phyloP scores from a whole-genome alignment of 1,139 yeast species.

The Pneumocystis jirovecii region DNA sequence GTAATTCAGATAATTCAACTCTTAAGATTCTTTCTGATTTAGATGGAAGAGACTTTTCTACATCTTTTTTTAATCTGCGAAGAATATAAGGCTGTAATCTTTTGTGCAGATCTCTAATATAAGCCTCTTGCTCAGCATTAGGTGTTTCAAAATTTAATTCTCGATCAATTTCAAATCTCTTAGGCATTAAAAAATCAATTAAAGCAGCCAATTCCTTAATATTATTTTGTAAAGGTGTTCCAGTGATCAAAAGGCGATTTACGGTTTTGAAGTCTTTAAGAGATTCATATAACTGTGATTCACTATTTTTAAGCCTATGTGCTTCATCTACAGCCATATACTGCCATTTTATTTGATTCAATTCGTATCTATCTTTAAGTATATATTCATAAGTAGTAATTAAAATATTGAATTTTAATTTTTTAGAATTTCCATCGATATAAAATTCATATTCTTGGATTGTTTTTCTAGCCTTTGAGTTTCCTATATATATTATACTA shows the following conservation, averaged over 20 bases:
- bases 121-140: conserved; percentile 70
- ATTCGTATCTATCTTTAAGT: conserved; percentile 65
- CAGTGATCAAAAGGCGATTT: conserved; percentile 81
- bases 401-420: conserved; percentile 74
- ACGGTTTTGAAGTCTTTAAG: conserved; percentile 66
- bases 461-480: conserved; percentile 66
- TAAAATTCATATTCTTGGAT: conserved; percentile 79
- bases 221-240: conserved; percentile 94
- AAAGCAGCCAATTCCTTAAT: conserved; percentile 90
- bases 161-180: conserved; percentile 73
- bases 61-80: conserved; percentile 90
- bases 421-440: conserved; percentile 38
- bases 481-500: conserved; percentile 84
- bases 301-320: conserved; percentile 87
- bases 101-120: conserved; percentile 69
- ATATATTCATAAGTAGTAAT: conserved; percentile 93
- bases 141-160: conserved; percentile 90
- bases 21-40: conserved; percentile 88
- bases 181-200: conserved; percentile 92
- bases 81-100: conserved; percentile 81
- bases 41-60: conserved; percentile 87
- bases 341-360: conserved; percentile 85
- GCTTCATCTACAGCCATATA: conserved; percentile 97
- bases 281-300: conserved; percentile 81
- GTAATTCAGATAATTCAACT: conserved; percentile 88